Evolutionary conservation across 345 rosid species (phyloP).

Genomic region (Brassica napus): DNA sequence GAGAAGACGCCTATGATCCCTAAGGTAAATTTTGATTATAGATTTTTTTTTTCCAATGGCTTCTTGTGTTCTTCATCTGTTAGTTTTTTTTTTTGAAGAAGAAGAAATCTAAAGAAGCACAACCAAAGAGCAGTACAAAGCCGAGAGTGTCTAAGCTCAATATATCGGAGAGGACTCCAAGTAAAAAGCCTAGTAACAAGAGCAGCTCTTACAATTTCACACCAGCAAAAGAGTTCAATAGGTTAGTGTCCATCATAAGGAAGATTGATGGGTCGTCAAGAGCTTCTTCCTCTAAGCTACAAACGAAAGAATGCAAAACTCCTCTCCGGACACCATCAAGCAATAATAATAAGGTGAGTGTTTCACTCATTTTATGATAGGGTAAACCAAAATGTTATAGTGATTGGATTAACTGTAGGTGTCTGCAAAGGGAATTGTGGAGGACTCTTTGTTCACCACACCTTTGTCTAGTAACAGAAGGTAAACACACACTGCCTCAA

Average conservation of each 20-base stretch:
- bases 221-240: slow-evolving; percentile 65
- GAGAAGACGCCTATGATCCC: slow-evolving; percentile 41
- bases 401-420: slow-evolving; percentile 45
- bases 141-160: slow-evolving; percentile 39
- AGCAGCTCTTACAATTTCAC: slow-evolving; percentile 59
- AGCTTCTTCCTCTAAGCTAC: slow-evolving; percentile 42
- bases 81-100: slow-evolving; percentile 4
- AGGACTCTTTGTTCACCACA: slow-evolving; percentile 43
- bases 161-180: slow-evolving; percentile 51
- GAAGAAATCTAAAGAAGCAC: slow-evolving; percentile 45
- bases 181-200: slow-evolving; percentile 40
- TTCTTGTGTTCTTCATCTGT: slow-evolving; percentile 12
- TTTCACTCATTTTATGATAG: not conserved
- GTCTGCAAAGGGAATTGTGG: slow-evolving; percentile 34
- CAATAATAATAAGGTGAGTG: slow-evolving; percentile 31
- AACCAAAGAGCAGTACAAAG: slow-evolving; percentile 46
- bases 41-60: not conserved
- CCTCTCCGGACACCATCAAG: slow-evolving; percentile 62
- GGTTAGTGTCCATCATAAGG: slow-evolving; percentile 58
- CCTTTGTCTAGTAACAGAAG: slow-evolving; percentile 61
- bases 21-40: slow-evolving; percentile 44
- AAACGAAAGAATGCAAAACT: slow-evolving; percentile 57
- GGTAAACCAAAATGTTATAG: not conserved
- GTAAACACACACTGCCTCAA: slow-evolving; percentile 35
- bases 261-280: slow-evolving; percentile 69